phyloP scores from a whole-genome alignment of 768 basidiomycete genomes.

The Pleurotus salmoneostramineus region DNA sequence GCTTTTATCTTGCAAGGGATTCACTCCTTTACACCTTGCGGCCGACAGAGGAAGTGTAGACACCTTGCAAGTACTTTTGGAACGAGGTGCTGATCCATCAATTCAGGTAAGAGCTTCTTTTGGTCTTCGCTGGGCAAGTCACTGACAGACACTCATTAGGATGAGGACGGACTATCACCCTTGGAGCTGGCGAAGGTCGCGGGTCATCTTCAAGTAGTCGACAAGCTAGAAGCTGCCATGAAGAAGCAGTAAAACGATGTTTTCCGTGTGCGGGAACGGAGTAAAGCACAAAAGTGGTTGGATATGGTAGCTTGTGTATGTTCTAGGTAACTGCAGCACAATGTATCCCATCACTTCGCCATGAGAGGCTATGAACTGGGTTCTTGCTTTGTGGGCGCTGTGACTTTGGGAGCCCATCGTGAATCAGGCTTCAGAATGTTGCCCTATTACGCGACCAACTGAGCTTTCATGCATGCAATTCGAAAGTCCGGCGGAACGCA shows the following conservation, averaged over 20 bases:
- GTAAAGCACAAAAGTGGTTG: no score
- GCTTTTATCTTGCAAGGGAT: constrained; percentile 52
- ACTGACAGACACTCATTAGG: constrained; percentile 33
- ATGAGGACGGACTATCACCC: constrained; percentile 63
- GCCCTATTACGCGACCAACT: constrained; percentile 38
- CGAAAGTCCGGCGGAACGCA: constrained; percentile 49
- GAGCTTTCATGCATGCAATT: not conserved
- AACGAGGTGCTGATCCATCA: constrained; percentile 57
- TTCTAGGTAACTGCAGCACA: no score
- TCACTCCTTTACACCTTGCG: constrained; percentile 84
- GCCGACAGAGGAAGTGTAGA: constrained; percentile 72
- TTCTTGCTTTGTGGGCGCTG: constrained; percentile 12
- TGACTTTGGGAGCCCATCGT: constrained; percentile 44
- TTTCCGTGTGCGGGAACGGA: not conserved
- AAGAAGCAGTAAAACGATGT: not conserved
- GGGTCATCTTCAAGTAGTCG: constrained; percentile 52
- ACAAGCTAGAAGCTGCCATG: constrained; percentile 15
- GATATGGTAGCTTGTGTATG: no score
- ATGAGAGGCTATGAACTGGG: not conserved
- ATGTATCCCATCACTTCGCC: no score
- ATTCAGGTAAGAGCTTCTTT: constrained; percentile 48
- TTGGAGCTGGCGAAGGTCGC: constrained; percentile 56
- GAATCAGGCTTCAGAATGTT: constrained; percentile 56
- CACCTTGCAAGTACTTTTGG: constrained; percentile 54
- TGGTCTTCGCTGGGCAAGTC: no score